Evolutionary conservation across 2,329 filamentous ascomycete genomes (phyloP).

Genomic region (Fonsecaea pugnacius): DNA sequence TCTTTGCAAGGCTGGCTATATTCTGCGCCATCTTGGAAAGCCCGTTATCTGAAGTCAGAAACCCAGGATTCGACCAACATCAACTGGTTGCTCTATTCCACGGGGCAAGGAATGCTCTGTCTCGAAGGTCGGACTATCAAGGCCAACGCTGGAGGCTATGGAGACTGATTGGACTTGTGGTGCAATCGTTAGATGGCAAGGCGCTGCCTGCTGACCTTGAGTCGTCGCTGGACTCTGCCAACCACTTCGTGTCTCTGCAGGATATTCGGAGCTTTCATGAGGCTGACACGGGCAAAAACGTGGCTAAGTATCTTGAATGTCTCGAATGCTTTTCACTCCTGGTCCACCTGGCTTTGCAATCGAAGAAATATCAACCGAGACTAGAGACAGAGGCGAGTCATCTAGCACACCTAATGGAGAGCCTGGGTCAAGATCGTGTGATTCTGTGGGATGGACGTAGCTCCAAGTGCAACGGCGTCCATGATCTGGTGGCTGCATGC

Average conservation of each 20-base stretch:
- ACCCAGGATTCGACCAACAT: background rate
- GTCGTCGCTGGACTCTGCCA: background rate
- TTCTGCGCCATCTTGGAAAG: conserved; percentile 24
- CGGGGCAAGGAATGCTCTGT: conserved; percentile 20
- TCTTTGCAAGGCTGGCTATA: conserved; percentile 31
- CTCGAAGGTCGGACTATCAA: conserved; percentile 33
- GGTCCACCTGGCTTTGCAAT: conserved; percentile 15
- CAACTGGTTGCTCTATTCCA: conserved; percentile 13
- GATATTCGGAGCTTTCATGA: background rate
- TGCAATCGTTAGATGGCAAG: conserved; percentile 3
- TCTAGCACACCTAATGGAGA: conserved; percentile 15
- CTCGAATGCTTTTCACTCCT: conserved; percentile 27
- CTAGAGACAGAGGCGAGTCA: conserved; percentile 21
- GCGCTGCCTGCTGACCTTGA: conserved; percentile 1
- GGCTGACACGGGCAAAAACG: background rate
- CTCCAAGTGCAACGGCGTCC: conserved; percentile 7
- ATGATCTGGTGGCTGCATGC: conserved; percentile 25
- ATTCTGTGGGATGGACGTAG: conserved; percentile 25
- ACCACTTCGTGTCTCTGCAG: conserved; percentile 23
- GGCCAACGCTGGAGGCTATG: conserved; percentile 35
- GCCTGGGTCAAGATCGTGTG: background rate
- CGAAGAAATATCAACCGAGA: background rate
- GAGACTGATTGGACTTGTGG: conserved; percentile 25
- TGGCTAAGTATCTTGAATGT: conserved; percentile 25
- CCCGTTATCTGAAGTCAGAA: background rate